Conservation (phyloP, 495 filamentous ascomycete genomes). For the Aspergillus ellipticus region DNA sequence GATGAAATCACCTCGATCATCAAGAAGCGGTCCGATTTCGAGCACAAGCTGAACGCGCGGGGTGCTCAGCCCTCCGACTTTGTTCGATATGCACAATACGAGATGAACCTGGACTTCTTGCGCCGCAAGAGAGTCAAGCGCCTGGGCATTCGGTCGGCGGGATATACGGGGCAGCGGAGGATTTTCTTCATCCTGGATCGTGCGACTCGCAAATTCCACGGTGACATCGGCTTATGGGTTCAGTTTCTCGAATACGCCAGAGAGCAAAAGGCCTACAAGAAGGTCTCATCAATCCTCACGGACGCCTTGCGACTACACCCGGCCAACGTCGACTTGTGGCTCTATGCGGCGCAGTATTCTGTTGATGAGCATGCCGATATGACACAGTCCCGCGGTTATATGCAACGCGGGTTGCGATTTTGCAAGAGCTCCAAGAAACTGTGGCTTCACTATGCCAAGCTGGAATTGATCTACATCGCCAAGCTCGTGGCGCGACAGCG, state of each 20-base stretch:
- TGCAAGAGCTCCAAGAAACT: constrained; percentile 66
- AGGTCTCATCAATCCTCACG: constrained; percentile 72
- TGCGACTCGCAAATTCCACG: constrained; percentile 79
- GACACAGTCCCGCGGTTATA: constrained; percentile 76
- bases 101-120: constrained; percentile 82
- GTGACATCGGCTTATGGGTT: constrained; percentile 81
- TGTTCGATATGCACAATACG: constrained; percentile 82
- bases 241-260: constrained; percentile 83
- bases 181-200: constrained; percentile 89
- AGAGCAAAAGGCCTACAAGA: constrained; percentile 72
- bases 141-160: constrained; percentile 62
- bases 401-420: constrained; percentile 85
- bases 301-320: constrained; percentile 79
- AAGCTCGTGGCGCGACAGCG: constrained; percentile 70
- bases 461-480: constrained; percentile 88
- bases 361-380: constrained; percentile 80
- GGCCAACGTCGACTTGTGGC: constrained; percentile 78
- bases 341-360: constrained; percentile 72
- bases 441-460: constrained; percentile 86
- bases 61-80: constrained; percentile 73
- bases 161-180: constrained; percentile 68
- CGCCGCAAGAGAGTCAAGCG: constrained; percentile 78
- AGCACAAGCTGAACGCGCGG: constrained; percentile 81
- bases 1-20: constrained; percentile 86
- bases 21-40: constrained; percentile 85